Conservation (phyloP, 2,329 filamentous ascomycete genomes). For the Magnaporthiopsis incrustans region DNA sequence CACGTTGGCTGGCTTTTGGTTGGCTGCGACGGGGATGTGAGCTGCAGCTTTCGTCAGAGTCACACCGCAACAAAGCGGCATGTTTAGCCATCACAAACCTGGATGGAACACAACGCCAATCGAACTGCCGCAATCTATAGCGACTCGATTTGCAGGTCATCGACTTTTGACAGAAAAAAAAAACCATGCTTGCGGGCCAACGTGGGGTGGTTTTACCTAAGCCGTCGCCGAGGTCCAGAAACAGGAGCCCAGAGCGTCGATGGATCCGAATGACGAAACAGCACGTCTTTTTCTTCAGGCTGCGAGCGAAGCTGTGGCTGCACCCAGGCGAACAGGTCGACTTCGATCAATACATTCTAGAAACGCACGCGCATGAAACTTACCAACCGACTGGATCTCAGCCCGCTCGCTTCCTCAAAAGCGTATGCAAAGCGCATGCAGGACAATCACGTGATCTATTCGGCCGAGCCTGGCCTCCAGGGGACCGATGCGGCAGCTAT, state of each 20-base stretch:
- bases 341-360: not conserved
- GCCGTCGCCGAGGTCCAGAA: not conserved
- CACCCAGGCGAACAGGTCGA: not conserved
- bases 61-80: not conserved
- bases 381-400: not conserved
- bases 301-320: not conserved
- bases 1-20: not conserved
- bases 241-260: not conserved
- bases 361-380: not conserved
- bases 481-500: not conserved
- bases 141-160: not conserved
- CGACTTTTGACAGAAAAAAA: not conserved
- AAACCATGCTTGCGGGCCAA: not conserved
- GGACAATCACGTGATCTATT: too few relatives aligned
- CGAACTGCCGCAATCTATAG: not conserved
- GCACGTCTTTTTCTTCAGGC: not conserved
- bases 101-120: not conserved
- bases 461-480: not conserved
- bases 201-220: not conserved
- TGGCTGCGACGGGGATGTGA: not conserved
- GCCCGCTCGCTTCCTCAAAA: not conserved
- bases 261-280: not conserved
- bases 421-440: not conserved
- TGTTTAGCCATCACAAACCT: not conserved
- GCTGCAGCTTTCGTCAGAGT: not conserved